Evolutionary conservation across 2,329 filamentous ascomycete genomes (phyloP), one percentile per base, ranked within the genome.

Genomic region (Alternaria sp.): DNA sequence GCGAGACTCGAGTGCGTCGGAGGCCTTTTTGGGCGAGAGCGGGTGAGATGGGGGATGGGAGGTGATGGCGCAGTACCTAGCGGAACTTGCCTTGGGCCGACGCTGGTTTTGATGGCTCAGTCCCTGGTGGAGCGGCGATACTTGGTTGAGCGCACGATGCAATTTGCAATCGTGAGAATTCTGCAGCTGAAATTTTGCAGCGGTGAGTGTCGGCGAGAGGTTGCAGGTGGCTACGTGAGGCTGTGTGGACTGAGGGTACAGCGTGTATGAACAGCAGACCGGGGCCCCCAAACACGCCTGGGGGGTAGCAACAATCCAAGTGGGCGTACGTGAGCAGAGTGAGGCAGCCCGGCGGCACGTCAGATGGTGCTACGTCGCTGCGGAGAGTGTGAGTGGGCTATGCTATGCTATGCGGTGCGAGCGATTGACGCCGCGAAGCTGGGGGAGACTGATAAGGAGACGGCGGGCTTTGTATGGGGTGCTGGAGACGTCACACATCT

Each of bases 201-300:
- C 66, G 66, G 66, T 69, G 60, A 69, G 65, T 59, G 66, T 69
- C 66, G 66, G 66, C 66, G 61, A 69, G 60, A 54, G 54, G 65
- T 50, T 55, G 58, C 63, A 63, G 54, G 50, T 62, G 56, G 63
- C 63, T 60, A 51, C 56, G 57, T 68, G 66, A 66, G 64, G 66
- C 62, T 62, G 66, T 65, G 62, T 66, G 62, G 60, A 57, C 51
- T 54, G 58, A 52, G 59, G 50, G 58, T 50, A 55, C 57, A 62
- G 54, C 62, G 49, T 58, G 51, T 64, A 57, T 59, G 59, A 52
- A 55, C 55, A 51, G 36, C 55, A 53, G 50, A 46, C 56, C 55
- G 58, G 62, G 62, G 48, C 56, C 58, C 62, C 62, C 62, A 53
- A 62, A 34, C 38, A 34, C 11, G 22, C 20, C n/a, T 18, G 36